Evolutionary conservation across 31 red algal genomes (phyloP), one percentile per base, ranked within the genome.

Genomic region (Odonthalia washingtoniensis): DNA sequence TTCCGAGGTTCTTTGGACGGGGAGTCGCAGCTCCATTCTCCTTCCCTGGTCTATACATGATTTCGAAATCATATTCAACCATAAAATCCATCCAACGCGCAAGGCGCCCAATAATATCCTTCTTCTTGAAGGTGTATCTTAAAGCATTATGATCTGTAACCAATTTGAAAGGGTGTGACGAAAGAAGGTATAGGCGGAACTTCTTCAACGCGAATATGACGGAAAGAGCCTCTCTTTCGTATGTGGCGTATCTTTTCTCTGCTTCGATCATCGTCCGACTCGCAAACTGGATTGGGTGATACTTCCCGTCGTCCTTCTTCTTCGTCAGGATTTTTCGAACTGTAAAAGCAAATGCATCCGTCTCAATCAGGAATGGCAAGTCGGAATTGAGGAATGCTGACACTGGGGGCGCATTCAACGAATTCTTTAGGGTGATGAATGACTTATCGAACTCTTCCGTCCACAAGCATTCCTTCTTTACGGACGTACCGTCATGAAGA

Each of bases 71-170:
- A n/a, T n/a, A n/a, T n/a, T n/a, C n/a, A n/a, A n/a, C n/a, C n/a
- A n/a, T n/a, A n/a, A n/a, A n/a, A n/a, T n/a, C n/a, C n/a, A n/a
- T n/a, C n/a, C n/a, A n/a, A n/a, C n/a, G n/a, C n/a, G n/a, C n/a
- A n/a, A 68, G 36, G 5, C 36, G 31, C 16, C 65, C 65, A 17
- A 14, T 28, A 17, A 68, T 68, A 0, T 0, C 5, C 31, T 68
- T 68, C 0, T 68, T 68, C 36, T 68, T 68, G 16, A 68, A 68
- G 65, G 9, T 34, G 65, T 68, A 68, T 28, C 65, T 28, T 34
- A 5, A 17, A 17, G 0, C 65, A 0, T 0, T 28, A 68, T 68
- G 65, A 68, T 68, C 0, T 0, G 65, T 68, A 34, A 68, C 65
- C 65, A 68, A 68, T 17, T 68, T 68, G 0, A 0, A 68, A 0